Percentiles rank a stretch among this genome's conserved stretches.
These are phyloP conservation scores for Aspergillus mulundensis DNA, from an alignment of 495 filamentous ascomycete species.

Conservation along the genomic window DNA sequence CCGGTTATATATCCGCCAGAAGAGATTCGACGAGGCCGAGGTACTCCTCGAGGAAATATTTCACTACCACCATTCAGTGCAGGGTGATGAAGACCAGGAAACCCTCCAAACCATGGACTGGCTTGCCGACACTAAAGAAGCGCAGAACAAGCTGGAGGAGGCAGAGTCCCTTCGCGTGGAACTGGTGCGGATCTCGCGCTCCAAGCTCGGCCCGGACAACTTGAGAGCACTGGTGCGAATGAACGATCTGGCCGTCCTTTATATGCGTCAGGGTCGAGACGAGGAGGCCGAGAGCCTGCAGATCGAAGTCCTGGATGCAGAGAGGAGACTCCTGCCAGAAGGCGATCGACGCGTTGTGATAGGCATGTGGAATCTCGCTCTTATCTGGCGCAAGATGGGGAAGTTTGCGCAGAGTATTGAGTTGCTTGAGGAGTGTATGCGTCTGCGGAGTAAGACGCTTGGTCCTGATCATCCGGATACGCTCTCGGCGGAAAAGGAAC, in stretches of 20 bases:
- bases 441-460: background rate
- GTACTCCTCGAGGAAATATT: background rate
- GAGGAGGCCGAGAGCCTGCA: too few species aligned
- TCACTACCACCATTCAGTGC: constrained; percentile 12
- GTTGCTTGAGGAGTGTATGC: background rate
- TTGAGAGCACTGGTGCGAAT: background rate
- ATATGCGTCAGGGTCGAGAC: too few species aligned
- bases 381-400: background rate
- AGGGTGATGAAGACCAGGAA: constrained; percentile 25
- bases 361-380: background rate
- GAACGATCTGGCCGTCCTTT: background rate
- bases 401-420: background rate
- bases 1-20: background rate
- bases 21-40: background rate
- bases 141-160: background rate
- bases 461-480: background rate
- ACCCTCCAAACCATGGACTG: background rate
- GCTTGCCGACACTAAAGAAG: background rate
- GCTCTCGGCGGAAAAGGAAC: too few species aligned
- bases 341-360: background rate
- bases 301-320: too few species aligned
- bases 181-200: background rate
- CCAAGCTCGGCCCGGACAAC: background rate
- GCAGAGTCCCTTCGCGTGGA: background rate
- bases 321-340: background rate